Conservation (phyloP, 2,329 filamentous ascomycete genomes). For the Elsinoe ampelina region DNA sequence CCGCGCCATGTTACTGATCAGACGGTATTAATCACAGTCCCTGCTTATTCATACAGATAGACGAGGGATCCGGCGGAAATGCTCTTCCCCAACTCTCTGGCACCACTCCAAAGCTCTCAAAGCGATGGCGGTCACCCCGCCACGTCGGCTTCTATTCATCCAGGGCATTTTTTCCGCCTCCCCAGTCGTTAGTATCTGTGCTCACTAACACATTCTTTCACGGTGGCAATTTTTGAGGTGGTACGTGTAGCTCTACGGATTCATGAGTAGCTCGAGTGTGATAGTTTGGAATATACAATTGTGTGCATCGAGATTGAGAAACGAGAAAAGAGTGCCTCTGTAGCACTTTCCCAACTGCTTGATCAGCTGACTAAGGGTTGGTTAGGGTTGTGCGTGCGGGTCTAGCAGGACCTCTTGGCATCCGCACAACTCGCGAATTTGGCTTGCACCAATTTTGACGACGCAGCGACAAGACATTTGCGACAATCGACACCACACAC, state of each 20-base stretch:
- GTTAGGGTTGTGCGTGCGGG: too few species aligned
- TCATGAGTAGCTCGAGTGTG: too few species aligned
- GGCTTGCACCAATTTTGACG: neutral
- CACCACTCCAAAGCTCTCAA: neutral
- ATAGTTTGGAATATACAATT: too few species aligned
- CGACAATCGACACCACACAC: neutral
- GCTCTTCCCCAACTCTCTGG: neutral
- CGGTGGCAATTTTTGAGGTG: too few species aligned
- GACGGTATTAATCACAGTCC: neutral
- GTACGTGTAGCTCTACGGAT: too few species aligned
- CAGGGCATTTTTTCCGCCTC: neutral
- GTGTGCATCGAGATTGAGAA: too few species aligned
- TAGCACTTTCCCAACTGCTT: too few species aligned
- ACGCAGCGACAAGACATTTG: too few species aligned
- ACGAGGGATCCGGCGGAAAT: neutral
- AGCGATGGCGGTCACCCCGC: neutral
- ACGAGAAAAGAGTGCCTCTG: too few species aligned
- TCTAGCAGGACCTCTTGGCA: too few species aligned
- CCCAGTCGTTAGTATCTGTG: neutral
- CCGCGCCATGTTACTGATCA: too few species aligned
- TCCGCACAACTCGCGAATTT: conserved; percentile 1
- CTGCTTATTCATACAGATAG: neutral
- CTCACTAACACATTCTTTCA: neutral
- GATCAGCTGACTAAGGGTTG: too few species aligned
- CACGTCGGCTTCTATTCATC: conserved; percentile 1